Evolutionary conservation across 176 grass and related monocot species (phyloP).

Genomic region (Aegilops tauschii): DNA sequence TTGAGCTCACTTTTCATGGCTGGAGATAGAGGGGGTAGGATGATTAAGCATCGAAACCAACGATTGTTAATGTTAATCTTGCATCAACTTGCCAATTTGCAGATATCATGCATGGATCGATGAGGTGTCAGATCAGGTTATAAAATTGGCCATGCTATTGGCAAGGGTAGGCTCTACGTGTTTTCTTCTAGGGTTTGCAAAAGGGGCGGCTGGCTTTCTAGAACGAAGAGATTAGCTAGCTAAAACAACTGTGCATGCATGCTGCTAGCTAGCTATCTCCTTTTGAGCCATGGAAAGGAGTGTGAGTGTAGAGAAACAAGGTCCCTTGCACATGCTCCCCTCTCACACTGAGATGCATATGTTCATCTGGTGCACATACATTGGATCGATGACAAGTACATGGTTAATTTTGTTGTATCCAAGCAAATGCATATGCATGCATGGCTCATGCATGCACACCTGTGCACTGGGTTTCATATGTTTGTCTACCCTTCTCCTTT

Average conservation of each 20-base stretch:
- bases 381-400: background rate
- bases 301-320: constrained; percentile 39
- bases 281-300: constrained; percentile 43
- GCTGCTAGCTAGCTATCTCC: background rate
- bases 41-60: background rate
- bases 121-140: constrained; percentile 41
- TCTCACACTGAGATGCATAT: background rate
- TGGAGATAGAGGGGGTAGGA: constrained; percentile 10
- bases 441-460: background rate
- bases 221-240: constrained; percentile 20
- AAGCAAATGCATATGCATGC: constrained; percentile 18
- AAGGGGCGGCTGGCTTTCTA: constrained; percentile 23
- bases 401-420: constrained; percentile 24
- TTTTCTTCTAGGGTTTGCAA: constrained; percentile 40
- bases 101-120: constrained; percentile 12
- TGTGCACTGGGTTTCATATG: background rate
- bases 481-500: background rate
- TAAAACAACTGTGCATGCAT: constrained; percentile 29
- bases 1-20: constrained; percentile 9
- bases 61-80: constrained; percentile 16
- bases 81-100: constrained; percentile 54
- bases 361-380: background rate
- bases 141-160: constrained; percentile 34
- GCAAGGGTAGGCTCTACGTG: constrained; percentile 40
- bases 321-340: constrained; percentile 30